Evolutionary conservation across 495 filamentous ascomycete genomes (phyloP).

Genomic region (Stereocaulon alpinum): DNA sequence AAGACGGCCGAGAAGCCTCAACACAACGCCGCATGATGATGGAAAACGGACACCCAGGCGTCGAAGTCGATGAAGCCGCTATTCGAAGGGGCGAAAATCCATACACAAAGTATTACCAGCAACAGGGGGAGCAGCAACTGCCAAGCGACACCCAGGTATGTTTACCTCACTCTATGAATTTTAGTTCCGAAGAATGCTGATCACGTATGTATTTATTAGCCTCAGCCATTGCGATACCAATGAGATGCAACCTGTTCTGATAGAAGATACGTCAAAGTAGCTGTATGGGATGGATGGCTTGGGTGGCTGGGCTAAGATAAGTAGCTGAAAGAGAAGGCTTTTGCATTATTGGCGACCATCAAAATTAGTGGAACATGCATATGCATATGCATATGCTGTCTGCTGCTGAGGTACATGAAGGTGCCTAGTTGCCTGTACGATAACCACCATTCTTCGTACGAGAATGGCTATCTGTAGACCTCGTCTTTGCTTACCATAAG

Average conservation of each 20-base stretch:
- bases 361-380: neutral
- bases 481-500: neutral
- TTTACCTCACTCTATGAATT: neutral
- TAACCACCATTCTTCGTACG: neutral
- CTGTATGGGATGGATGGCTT: no score
- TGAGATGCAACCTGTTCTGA: neutral
- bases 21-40: slow-evolving; percentile 38
- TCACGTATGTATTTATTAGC: neutral
- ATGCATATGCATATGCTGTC: neutral
- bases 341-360: neutral
- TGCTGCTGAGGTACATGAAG: neutral
- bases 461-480: neutral
- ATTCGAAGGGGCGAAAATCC: slow-evolving; percentile 51
- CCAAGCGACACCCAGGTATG: slow-evolving; percentile 22
- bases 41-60: slow-evolving; percentile 48
- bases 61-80: slow-evolving; percentile 53
- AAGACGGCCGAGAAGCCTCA: slow-evolving; percentile 40
- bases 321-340: neutral
- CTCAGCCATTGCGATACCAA: slow-evolving; percentile 11
- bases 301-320: neutral
- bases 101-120: slow-evolving; percentile 56
- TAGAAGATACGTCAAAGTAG: no score
- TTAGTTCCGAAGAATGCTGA: no score
- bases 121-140: slow-evolving; percentile 40
- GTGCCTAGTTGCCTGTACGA: neutral